Base-by-base conservation (phyloP, 495 filamentous ascomycete genomes). In the Penicillium egyptiacum region DNA sequence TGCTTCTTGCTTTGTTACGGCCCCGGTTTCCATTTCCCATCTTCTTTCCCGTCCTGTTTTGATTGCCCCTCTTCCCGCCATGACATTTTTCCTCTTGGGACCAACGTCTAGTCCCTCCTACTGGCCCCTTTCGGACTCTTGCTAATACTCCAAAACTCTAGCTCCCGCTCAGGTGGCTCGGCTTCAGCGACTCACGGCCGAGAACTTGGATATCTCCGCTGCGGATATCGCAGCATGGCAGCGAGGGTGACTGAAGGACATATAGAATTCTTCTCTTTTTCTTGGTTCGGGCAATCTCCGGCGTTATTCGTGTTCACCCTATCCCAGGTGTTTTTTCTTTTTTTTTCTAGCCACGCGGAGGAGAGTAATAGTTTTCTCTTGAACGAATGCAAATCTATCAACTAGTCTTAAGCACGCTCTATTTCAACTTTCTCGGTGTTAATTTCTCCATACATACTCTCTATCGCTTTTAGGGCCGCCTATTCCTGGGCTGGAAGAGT, bases 171-270 rank as follows among this genome's bases (percentile, higher is more conserved):
- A 72, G 35, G 43, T 73, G 16, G 53, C 59, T 5, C 68, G 55
- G 46, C 60, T 74, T 3, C 70, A 68, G 40, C 59, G 44, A 50
- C 65, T 77, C 23, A 66, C 70, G 14, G 54, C 66, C 23, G 72
- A 77, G 49, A 74, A 74, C 26, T 56, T 75, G 23, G 74, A 71
- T 55, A 74, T 77, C 40, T 66, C 74, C 2, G 45, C 59, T 2
- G 63, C 62, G 4, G 71, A 77, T 22, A 75, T 77, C 50, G 63
- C 64, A 1, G 56, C 53, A 14, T 75, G 74, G 72, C 71, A 75
- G 54, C 44, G 53, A 20, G 63, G 66, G n/a, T 75, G 60, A 66
- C 57, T 19, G 19, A 26, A 11, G 6, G 42, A 17, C 12, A 17
- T 30, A 31, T 12, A 41, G 40, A 11, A 14, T 53, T 30, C 44